Base-by-base conservation (phyloP, 805 yeast genomes). In the Soucietia sequanensis region DNA sequence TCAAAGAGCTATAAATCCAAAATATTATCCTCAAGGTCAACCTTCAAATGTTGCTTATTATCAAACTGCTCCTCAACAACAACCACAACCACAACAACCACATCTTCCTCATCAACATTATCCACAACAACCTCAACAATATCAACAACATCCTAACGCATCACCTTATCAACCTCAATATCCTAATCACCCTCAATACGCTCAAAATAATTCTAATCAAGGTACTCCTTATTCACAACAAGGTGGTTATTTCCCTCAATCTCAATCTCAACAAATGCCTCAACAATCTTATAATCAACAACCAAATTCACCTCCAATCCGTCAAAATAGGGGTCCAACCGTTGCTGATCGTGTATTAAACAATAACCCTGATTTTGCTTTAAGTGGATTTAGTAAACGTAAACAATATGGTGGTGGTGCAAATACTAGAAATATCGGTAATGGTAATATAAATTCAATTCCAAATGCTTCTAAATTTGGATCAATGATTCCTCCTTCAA, bases 1-100 rank as follows among this genome's bases (percentile, higher is more conserved):
- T 6, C 91, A 84, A 58, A 68, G 91, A 53, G 89, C 81, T 18
- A 70, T 78, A 11, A 84, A 84, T 48, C 85, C 84, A 12, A 59
- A 65, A 18, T 79, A 76, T 45, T 68, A 63, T 47, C 31, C 11
- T 15, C 32, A 35, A 43, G 25, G 18, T 41, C 39, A 16, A 18
- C 17, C 26, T 30, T 20, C 36, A 23, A 22, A 32, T 9, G 29
- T 26, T 11, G 23, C 29, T 13, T 21, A 30, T 10, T 25, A 32
- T 15, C 52, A 42, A 23, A 29, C 23, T 12, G 35, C 35, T 22
- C 32, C 30, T 17, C 38, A 27, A 15, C 33, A 42, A 33, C 42
- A 38, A 38, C 35, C 21, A 27, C 27, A 22, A 25, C 12, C 32
- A 34, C 20, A 17, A 17, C 24, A 18, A 11, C 10, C 24, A 12